phyloP scores from a whole-genome alignment of 1,284 basidiomycete species.

The Papiliotrema nemorosa region DNA sequence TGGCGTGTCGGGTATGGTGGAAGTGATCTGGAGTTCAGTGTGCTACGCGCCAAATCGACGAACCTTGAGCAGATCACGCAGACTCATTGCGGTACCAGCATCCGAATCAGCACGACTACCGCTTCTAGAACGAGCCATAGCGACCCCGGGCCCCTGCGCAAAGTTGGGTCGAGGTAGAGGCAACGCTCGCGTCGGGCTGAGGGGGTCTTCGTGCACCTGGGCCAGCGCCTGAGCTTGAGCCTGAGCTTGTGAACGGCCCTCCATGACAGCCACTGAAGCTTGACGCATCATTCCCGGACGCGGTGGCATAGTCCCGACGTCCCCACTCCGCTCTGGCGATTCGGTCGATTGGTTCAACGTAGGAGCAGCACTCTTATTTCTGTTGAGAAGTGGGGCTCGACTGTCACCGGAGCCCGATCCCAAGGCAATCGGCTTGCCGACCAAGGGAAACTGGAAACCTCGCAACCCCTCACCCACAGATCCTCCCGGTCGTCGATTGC shows the following conservation, averaged over 20 bases:
- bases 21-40: slow-evolving; percentile 25
- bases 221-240: slow-evolving; percentile 28
- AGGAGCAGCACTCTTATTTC: slow-evolving; percentile 29
- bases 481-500: slow-evolving; percentile 24
- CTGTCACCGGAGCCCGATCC: slow-evolving; percentile 2
- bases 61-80: slow-evolving; percentile 47
- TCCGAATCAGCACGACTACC: slow-evolving; percentile 27
- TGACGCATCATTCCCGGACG: slow-evolving; percentile 46
- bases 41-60: neutral
- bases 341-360: slow-evolving; percentile 10
- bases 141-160: slow-evolving; percentile 14
- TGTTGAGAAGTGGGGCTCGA: slow-evolving; percentile 15
- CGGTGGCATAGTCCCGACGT: slow-evolving; percentile 8
- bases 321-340: neutral
- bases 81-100: slow-evolving; percentile 20
- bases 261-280: slow-evolving; percentile 48
- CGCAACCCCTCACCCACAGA: slow-evolving; percentile 36
- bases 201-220: slow-evolving; percentile 15
- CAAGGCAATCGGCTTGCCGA: slow-evolving; percentile 11
- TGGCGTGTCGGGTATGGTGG: slow-evolving; percentile 36
- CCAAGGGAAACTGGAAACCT: slow-evolving; percentile 45
- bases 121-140: slow-evolving; percentile 40
- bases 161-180: slow-evolving; percentile 18
- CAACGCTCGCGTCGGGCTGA: slow-evolving; percentile 23
- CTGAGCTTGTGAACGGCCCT: slow-evolving; percentile 35